Evolutionary conservation across 306 rosid genomes (phyloP), one percentile per base, ranked within the genome.

Genomic region (Albizia julibrissin): DNA sequence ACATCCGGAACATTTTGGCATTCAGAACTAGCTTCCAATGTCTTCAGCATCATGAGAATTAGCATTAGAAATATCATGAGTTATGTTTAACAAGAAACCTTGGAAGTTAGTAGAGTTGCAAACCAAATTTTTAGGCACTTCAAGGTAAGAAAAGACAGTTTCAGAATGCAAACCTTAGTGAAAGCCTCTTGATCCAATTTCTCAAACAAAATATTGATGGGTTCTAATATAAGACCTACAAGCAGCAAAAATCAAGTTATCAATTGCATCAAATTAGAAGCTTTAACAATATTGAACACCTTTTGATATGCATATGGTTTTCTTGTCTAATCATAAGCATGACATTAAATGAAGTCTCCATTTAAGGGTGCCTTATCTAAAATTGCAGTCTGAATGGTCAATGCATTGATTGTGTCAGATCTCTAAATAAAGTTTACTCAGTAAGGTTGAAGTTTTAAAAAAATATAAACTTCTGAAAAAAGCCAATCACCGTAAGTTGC

Each of bases 101-200:
- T 22, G 69, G 34, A 77, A 56, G 42, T 50, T 72, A 47, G 72
- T 75, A 49, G 24, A 34, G 56, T 52, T 76, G 79, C 62, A 29
- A 49, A 72, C 65, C 71, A 82, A 80, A 83, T 73, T 40, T 71
- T 43, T 61, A 33, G 21, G 40, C 40, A 13, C 39, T 16, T 37
- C 18, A 78, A 84, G 54, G 58, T 42, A 78, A 72, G 54, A 79
- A 72, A 10, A 69, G 65, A 83, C 31, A 70, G 26, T 69, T 50
- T 79, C 42, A 72, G 54, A 82, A 66, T 66, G 56, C 72, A 81
- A 90, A 95, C 99, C 98, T 92, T 95, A 59, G 87, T 42, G 15
- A 95, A 88, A 62, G 93, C 87, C 91, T 93, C 97, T 84, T 91
- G 90, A 85, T 95, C 99, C 85, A 88, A 82, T 87, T 87, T 93